Base-by-base conservation (phyloP, 2,329 filamentous ascomycete species). In the Aspergillus fructus region DNA sequence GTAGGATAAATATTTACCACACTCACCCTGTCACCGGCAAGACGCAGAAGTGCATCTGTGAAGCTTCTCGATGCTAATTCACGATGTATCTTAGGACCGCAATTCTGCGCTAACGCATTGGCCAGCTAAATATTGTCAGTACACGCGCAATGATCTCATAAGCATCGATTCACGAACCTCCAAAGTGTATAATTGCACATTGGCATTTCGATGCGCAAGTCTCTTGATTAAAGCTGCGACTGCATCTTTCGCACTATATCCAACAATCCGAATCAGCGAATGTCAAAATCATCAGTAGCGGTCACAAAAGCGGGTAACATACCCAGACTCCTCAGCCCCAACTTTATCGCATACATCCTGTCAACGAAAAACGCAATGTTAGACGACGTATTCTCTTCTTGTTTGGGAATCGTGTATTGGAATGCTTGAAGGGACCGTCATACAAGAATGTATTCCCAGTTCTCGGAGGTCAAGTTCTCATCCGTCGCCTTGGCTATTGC, bases 161-260 rank as follows among this genome's bases (percentile, higher is more conserved):
- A 34, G 30, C 23, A 43, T 27, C 43, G 24, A 39, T 19, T 17
- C 34, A 55, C 64, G 19, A 70, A 90, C 87, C 82, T 96, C 91
- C 59, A 97, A 86, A 12, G 93, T 96, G 75, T 97, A 97, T 19
- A 97, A 85, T 77, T 97, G 93, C 24, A 97, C 93, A 74, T 97
- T 96, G 62, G 93, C 93, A 75, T 97, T 97, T 66, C 93, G 88
- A 75, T 97, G 92, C 56, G 92, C 91, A 55, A 97, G 83, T 42
- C 93, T 85, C 79, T 93, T 96, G 77, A 97, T 96, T 80, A 97
- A 85, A 70, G 91, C 89, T 69, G 91, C 89, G 54, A 96, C 90
- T 13, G 88, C 91, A 78, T 96, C 90, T 79, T 93, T 93, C 64
- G 90, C 83, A 24, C 83, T 82, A 60, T 40, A 57, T 53, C 13